These are phyloP conservation scores for Ogataea trehaloabstinens DNA, from an alignment of 805 yeast genomes.

Conservation along the genomic window DNA sequence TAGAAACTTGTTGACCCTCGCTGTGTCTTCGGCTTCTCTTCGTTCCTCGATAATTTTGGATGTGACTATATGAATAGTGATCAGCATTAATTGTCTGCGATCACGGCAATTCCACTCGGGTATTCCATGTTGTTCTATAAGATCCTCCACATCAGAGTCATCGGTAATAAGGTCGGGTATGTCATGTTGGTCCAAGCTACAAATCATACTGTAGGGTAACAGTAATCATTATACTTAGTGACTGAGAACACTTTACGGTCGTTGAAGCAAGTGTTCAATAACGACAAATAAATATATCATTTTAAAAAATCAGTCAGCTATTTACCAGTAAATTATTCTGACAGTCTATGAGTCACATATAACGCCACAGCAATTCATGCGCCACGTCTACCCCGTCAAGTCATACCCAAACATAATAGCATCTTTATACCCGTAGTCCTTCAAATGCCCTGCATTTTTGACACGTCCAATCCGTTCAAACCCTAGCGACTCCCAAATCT, in stretches of 20 bases:
- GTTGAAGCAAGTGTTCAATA: too few species aligned
- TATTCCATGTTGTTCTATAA: slow-evolving; percentile 3
- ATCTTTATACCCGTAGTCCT: slow-evolving; percentile 66
- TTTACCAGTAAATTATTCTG: too few species aligned
- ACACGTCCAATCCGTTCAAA: slow-evolving; percentile 76
- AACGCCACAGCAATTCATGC: background rate
- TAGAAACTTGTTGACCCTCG: slow-evolving; percentile 1
- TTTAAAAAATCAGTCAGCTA: too few species aligned
- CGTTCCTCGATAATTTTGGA: background rate
- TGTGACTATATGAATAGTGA: slow-evolving; percentile 4
- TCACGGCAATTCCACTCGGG: background rate
- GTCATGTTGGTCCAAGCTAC: too few species aligned
- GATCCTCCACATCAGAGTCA: slow-evolving; percentile 10
- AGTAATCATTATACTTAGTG: too few species aligned
- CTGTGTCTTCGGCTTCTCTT: background rate
- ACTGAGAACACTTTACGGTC: too few species aligned
- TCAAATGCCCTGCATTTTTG: slow-evolving; percentile 69
- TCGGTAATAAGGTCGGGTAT: slow-evolving; percentile 12
- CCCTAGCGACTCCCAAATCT: slow-evolving; percentile 81
- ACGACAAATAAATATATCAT: too few species aligned
- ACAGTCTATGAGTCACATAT: too few species aligned
- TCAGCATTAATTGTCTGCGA: slow-evolving; percentile 2
- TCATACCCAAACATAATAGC: slow-evolving; percentile 78
- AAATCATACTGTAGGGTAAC: too few species aligned
- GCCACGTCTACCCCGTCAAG: slow-evolving; percentile 8